These are phyloP conservation scores for Aspergillus heteromorphus DNA, from an alignment of 495 filamentous ascomycete species.

Conservation along the genomic window DNA sequence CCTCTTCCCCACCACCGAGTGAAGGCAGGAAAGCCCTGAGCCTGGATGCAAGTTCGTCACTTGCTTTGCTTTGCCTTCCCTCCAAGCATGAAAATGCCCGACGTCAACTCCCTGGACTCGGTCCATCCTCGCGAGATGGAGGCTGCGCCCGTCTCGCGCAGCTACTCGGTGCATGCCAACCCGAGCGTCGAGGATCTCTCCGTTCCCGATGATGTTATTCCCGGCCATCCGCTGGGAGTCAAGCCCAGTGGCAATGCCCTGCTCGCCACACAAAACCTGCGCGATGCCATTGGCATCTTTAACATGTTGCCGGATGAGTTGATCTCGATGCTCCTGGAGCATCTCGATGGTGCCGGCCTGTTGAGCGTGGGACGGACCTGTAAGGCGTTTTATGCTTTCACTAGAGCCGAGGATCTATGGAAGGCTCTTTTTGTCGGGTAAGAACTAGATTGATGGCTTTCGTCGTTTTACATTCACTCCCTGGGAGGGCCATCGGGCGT, in stretches of 20 bases:
- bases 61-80: background rate
- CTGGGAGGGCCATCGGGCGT: background rate
- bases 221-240: constrained; percentile 76
- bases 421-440: constrained; percentile 82
- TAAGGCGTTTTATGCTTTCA: constrained; percentile 84
- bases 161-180: constrained; percentile 32
- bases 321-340: constrained; percentile 69
- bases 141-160: background rate
- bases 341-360: constrained; percentile 59
- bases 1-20: background rate
- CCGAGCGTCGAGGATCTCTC: constrained; percentile 4
- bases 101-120: constrained; percentile 12
- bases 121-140: background rate
- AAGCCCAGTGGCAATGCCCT: constrained; percentile 88
- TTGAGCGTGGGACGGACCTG: constrained; percentile 72
- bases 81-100: constrained; percentile 11
- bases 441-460: constrained; percentile 29
- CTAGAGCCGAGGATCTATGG: constrained; percentile 84
- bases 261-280: constrained; percentile 58
- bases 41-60: background rate
- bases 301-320: constrained; percentile 73
- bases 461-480: background rate
- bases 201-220: constrained; percentile 46
- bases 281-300: constrained; percentile 58
- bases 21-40: background rate